Conservation (phyloP, 805 yeast species). For the Zygotorulaspora florentina region DNA sequence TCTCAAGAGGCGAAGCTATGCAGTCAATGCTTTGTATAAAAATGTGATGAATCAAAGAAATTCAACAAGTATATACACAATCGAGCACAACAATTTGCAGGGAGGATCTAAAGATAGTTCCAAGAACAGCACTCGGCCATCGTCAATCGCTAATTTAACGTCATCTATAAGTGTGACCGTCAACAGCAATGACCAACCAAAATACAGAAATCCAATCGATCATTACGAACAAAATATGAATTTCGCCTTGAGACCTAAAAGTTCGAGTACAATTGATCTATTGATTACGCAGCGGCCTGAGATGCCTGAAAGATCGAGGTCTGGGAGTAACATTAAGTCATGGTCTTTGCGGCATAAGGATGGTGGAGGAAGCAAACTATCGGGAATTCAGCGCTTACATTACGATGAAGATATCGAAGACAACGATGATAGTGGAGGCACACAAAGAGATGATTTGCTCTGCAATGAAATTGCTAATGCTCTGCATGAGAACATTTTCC, state of each 20-base stretch:
- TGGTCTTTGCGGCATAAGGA: not conserved
- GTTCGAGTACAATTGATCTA: conserved; percentile 11
- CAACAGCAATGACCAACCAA: conserved; percentile 1
- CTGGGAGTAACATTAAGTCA: not conserved
- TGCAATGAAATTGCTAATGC: conserved; percentile 11
- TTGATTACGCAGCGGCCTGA: not conserved
- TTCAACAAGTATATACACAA: conserved; percentile 2
- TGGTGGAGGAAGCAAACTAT: not conserved
- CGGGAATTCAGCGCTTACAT: not conserved
- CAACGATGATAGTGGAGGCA: not conserved
- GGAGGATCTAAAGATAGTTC: not conserved
- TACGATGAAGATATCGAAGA: not conserved
- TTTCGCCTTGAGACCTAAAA: conserved; percentile 14
- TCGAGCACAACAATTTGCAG: conserved; percentile 1
- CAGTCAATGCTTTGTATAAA: conserved; percentile 12
- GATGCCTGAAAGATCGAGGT: conserved; percentile 2
- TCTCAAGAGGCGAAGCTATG: conserved; percentile 13
- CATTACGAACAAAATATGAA: conserved; percentile 20
- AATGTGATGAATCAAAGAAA: conserved; percentile 11
- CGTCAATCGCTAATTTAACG: not conserved
- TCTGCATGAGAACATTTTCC: conserved; percentile 17
- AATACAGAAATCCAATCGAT: conserved; percentile 17
- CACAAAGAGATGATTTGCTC: conserved; percentile 1
- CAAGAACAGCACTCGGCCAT: not conserved
- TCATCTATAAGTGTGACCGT: conserved; percentile 4